Percentiles rank a stretch among this genome's conserved stretches.
Evolutionary conservation across 75 land plant genomes (phyloP).

Genomic region (Ceratopteris richardii): DNA sequence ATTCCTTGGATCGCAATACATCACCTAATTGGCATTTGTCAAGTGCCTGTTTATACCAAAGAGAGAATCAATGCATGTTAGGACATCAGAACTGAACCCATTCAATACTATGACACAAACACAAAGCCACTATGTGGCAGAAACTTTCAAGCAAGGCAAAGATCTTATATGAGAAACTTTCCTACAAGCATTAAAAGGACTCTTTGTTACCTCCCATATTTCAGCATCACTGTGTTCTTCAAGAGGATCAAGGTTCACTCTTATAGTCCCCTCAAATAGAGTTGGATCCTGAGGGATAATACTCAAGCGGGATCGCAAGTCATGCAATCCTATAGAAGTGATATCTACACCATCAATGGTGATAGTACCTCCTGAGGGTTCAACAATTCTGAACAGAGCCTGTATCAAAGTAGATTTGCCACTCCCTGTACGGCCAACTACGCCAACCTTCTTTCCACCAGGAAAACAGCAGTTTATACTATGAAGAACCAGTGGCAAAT

Average conservation of each 20-base stretch:
- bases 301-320: conserved; percentile 37
- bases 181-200: too few species aligned
- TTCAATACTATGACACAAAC: too few species aligned
- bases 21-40: conserved; percentile 42
- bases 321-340: conserved; percentile 36
- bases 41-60: conserved; percentile 19
- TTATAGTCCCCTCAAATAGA: conserved; percentile 47
- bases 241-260: conserved; percentile 48
- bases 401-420: conserved; percentile 49
- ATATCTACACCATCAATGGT: conserved; percentile 46
- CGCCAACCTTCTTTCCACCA: conserved; percentile 42
- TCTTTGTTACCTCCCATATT: conserved; percentile 64
- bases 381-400: conserved; percentile 48
- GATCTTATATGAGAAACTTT: too few species aligned
- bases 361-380: conserved; percentile 37
- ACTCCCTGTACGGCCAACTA: conserved; percentile 54
- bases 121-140: too few species aligned
- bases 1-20: conserved; percentile 26
- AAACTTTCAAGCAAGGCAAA: too few species aligned
- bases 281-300: conserved; percentile 58
- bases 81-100: neutral
- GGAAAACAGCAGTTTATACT: conserved; percentile 38
- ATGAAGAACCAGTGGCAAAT: conserved; percentile 38
- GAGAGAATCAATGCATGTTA: neutral
- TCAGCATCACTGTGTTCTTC: conserved; percentile 42